A percentile compares a stretch with the other conserved stretches of the same genome.
phyloP scores from a whole-genome alignment of 106 monocot species.

The Gastrodia elata region DNA sequence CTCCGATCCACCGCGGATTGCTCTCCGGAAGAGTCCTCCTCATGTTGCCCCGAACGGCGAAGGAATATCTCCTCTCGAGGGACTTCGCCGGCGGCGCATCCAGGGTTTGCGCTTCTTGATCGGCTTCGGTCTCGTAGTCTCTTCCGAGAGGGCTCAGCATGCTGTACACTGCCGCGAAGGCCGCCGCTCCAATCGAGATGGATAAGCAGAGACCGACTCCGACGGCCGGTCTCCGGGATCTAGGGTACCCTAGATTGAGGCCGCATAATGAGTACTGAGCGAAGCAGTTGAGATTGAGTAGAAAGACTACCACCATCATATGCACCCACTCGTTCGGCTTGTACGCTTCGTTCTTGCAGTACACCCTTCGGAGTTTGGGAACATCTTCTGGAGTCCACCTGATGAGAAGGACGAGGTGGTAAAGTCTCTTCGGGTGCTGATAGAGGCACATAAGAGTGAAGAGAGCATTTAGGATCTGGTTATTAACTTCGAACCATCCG shows the following conservation, averaged over 20 bases:
- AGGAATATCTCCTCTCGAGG: constrained; percentile 55
- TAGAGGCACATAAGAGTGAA: constrained; percentile 91
- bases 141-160: constrained; percentile 72
- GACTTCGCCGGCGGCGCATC: constrained; percentile 16
- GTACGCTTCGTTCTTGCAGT: constrained; percentile 74
- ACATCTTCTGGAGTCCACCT: constrained; percentile 56
- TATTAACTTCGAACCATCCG: constrained; percentile 84
- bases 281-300: constrained; percentile 73
- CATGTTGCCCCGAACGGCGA: constrained; percentile 16
- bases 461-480: constrained; percentile 75
- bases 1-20: constrained; percentile 43
- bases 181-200: constrained; percentile 53
- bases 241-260: constrained; percentile 59
- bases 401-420: constrained; percentile 56
- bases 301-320: constrained; percentile 70
- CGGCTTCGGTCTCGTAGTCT: constrained; percentile 45
- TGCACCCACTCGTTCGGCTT: constrained; percentile 77
- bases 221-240: constrained; percentile 53
- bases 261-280: constrained; percentile 79
- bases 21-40: constrained; percentile 18
- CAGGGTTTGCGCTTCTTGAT: constrained; percentile 26
- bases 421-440: constrained; percentile 55
- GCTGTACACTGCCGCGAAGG: constrained; percentile 53
- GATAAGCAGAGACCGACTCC: constrained; percentile 60
- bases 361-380: constrained; percentile 46